These are phyloP conservation scores for Teratosphaeria zuluensis DNA, from an alignment of 2,329 filamentous ascomycete genomes.

Conservation along the genomic window DNA sequence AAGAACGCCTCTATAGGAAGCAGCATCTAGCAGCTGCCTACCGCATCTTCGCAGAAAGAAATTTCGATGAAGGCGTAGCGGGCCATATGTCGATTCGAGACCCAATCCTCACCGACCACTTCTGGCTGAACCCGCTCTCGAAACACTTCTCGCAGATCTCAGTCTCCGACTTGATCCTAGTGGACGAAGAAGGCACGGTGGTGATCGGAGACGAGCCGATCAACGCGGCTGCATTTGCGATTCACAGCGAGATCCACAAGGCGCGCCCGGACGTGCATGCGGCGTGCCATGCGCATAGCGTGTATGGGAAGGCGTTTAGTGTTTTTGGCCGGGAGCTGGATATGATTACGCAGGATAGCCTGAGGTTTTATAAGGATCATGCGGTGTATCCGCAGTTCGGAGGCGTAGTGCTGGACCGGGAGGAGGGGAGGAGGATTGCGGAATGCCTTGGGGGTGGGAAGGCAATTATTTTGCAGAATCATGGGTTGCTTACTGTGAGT, in stretches of 20 bases:
- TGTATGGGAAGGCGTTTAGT: slow-evolving; percentile 39
- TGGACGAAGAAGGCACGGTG: slow-evolving; percentile 34
- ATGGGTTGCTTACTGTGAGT: slow-evolving; percentile 36
- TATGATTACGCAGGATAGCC: slow-evolving; percentile 39
- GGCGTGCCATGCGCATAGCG: slow-evolving; percentile 35
- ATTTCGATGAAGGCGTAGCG: slow-evolving; percentile 29
- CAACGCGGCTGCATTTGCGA: slow-evolving; percentile 35
- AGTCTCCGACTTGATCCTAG: slow-evolving; percentile 35
- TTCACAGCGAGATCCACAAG: slow-evolving; percentile 34
- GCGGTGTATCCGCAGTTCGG: slow-evolving; percentile 37
- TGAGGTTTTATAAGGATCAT: slow-evolving; percentile 34
- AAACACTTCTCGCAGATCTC: slow-evolving; percentile 36
- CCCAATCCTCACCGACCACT: slow-evolving; percentile 26
- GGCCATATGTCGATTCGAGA: slow-evolving; percentile 36
- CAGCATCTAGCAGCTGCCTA: slow-evolving; percentile 37
- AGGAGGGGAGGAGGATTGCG: slow-evolving; percentile 37
- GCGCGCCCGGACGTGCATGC: slow-evolving; percentile 34
- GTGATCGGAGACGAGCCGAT: slow-evolving; percentile 37
- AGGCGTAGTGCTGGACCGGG: slow-evolving; percentile 34
- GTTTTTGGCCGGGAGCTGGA: slow-evolving; percentile 36
- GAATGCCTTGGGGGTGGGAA: slow-evolving; percentile 29
- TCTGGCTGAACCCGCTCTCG: slow-evolving; percentile 35
- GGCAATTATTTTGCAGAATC: slow-evolving; percentile 32
- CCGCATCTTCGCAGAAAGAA: slow-evolving; percentile 32
- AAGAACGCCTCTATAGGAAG: slow-evolving; percentile 31